Evolutionary conservation across 148 eudicot genomes (phyloP), one percentile per base, ranked within the genome.

Genomic region (Salicornia ramosissima): DNA sequence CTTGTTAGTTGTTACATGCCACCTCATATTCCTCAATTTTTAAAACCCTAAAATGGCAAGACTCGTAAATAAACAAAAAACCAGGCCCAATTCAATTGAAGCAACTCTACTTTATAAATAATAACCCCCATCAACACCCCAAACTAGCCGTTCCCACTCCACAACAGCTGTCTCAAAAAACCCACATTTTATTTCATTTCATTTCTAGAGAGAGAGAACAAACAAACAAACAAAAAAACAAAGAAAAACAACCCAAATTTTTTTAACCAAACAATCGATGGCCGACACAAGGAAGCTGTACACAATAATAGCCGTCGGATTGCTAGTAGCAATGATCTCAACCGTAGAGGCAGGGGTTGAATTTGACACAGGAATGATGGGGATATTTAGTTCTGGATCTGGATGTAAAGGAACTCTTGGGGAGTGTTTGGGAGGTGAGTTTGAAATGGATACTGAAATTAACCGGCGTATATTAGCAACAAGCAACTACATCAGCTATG

Each of bases 401-500:
- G 80, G 76, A 1, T 72, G 80, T 45, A 30, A 67, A 6, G 86
- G 71, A 28, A 70, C 75, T 0, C 18, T 77, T 3, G 81, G 64
- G 2, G 80, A 71, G 33, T 83, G 81, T 58, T 47, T 73, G 30
- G 78, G 10, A 8, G 82, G 52, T 3, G 87, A 84, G 74, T 75
- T 75, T 52, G 74, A 55, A 53, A 29, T 82, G 72, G 80, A 72
- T 28, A 71, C 75, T 0, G 91, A 82, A 46, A 50, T 51, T 21
- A 76, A 74, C 72, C 18, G 40, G 40, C 40, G 40, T 8, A 36
- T 36, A 3, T 36, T 36, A 36, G 40, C 40, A 36, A 36, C 5
- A 36, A 36, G 40, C 4, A 36, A 8, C 4, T 84, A 87, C 62
- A 81, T 87, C 4, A 87, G 91, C 73, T 87, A 87, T 59, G 82